Evolutionary conservation across 1,284 basidiomycete genomes (phyloP), one percentile per base, ranked within the genome.

Genomic region (Anthracocystis walkeri): DNA sequence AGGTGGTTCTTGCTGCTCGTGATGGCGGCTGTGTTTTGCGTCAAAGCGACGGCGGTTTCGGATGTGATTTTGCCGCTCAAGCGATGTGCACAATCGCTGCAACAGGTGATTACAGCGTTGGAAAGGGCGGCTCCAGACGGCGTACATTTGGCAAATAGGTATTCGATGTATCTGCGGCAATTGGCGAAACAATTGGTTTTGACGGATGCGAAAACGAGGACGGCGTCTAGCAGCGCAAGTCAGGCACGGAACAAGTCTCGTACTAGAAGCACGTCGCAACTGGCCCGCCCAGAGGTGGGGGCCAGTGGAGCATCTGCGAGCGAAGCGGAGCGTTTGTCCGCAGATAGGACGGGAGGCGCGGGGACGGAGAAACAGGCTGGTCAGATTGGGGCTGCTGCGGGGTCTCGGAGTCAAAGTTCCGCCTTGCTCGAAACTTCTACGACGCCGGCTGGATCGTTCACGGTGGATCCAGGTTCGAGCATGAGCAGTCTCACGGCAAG

Each of bases 1-100:
- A 49, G 77, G n/a, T 76, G 69, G 74, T 79, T 76, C 48, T 61
- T 79, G 50, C 56, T 75, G 50, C 61, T 79, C 14, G 77, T 79
- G n/a, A 72, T 75, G 62, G 76, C 76, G 7, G 69, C 65, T 4
- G 59, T 78, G 29, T 78, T 78, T 35, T 72, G 73, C 31, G 72
- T 78, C 65, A 78, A 78, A 38, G 69, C 74, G 12, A 73, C 74
- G 21, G 74, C 74, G 18, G 74, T 76, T 6, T 76, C 74, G 50
- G 74, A 76, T 53, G 60, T 71, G 18, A 76, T 76, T 29, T 46
- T 76, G 53, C 74, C 74, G 49, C 60, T 76, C 18, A 76, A 72
- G 41, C 51, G 74, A 18, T 76, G 74, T 33, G 74, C 74, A 1
- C 69, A 72, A 40, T 71, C 65, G n/a, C 53, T 76, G 58, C 74